Base-by-base conservation (phyloP, 495 filamentous ascomycete genomes). In the Sporormia fimetaria region DNA sequence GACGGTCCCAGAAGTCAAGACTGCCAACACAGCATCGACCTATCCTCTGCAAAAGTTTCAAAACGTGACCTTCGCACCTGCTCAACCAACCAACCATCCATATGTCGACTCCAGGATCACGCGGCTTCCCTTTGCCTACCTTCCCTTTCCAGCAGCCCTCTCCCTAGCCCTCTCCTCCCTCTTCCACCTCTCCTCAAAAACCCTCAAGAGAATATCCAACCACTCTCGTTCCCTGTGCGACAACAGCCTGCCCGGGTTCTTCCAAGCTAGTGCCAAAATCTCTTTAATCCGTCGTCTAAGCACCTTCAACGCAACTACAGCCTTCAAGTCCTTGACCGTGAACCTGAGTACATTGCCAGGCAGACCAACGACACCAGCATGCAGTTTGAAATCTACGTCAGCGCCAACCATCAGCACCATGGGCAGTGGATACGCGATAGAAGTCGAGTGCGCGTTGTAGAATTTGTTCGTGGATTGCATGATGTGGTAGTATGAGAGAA, bases 401-500 rank as follows among this genome's bases (percentile, higher is more conserved):
- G 45, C 42, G 12, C 88, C 90, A 47, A 83, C 90, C 26, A 94
- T 68, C 12, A 98, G 57, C 12, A 81, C 76, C 51, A 95, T 73
- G 3, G 85, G 76, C 51, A 94, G 78, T 38, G 81, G 76, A 18
- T 92, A 79, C 6, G 80, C 81, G 0, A 78, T 75, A 2, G 76
- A 87, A 0, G 86, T 94, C 47, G 94, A 87, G 46, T 94, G 85
- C 0, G 88, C 90, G 45, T 92, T 90, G 44, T 86, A 81, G 60
- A 74, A 76, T 40, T 73, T 79, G 51, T 81, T 90, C 17, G 66
- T 66, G 1, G 80, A 79, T 61, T 94, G 86, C 87, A 95, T 93
- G 44, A 95, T 93, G 48, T 88, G 78, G 59, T 98, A 95, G 58
- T 88, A 98, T 0, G 81, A 85, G 30, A 96, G 60, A 78, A 81